These are phyloP conservation scores for Sodiomyces alkalinus DNA, from an alignment of 2,329 filamentous ascomycete genomes.

Conservation along the genomic window DNA sequence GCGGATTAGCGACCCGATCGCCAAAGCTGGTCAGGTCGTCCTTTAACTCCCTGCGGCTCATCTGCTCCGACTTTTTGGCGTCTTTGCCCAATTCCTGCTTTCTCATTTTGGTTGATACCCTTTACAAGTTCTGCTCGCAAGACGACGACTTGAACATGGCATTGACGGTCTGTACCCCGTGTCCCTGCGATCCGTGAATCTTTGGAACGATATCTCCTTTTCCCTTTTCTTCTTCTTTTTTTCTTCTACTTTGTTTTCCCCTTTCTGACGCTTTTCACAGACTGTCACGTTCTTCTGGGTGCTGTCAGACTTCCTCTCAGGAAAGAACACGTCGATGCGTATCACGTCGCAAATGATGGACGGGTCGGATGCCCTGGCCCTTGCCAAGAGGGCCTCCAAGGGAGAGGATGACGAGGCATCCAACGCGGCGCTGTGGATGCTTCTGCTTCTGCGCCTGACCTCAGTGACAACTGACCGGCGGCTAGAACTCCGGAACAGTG, in stretches of 20 bases:
- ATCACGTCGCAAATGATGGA: constrained; percentile 42
- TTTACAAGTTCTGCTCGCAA: constrained; percentile 81
- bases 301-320: constrained; percentile 71
- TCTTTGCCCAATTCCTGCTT: constrained; percentile 58
- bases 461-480: constrained; percentile 56
- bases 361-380: constrained; percentile 39
- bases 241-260: constrained; percentile 4
- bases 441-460: constrained; percentile 56
- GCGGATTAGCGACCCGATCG: constrained; percentile 45
- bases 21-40: constrained; percentile 68
- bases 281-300: constrained; percentile 96
- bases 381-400: constrained; percentile 42
- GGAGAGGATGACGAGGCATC: constrained; percentile 45
- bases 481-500: constrained; percentile 64
- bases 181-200: too few relatives aligned
- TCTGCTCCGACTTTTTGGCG: constrained; percentile 85
- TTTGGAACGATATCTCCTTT: too few relatives aligned
- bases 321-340: constrained; percentile 39
- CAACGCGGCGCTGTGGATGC: constrained; percentile 62
- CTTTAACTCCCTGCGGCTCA: constrained; percentile 78
- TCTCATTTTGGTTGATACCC: constrained; percentile 65
- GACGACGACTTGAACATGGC: constrained; percentile 90
- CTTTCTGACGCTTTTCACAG: constrained; percentile 20
- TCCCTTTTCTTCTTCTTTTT: too few relatives aligned
- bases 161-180: constrained; percentile 55